Evolutionary conservation across 2,329 filamentous ascomycete species (phyloP).

Genomic region (Macrophomina pseudophaseolina): DNA sequence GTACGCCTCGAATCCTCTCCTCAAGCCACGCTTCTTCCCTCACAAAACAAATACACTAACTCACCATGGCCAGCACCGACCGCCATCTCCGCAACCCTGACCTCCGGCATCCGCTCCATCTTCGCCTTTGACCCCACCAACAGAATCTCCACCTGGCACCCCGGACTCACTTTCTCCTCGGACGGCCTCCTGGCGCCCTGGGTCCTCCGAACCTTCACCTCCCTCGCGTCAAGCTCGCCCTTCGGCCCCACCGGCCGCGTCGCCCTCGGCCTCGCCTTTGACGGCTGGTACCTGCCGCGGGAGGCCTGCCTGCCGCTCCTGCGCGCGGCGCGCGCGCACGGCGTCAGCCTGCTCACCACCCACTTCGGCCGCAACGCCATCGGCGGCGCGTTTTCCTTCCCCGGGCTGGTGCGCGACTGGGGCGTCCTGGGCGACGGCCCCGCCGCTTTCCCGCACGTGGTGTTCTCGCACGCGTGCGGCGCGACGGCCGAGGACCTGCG

Average conservation of each 20-base stretch:
- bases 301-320: constrained; percentile 48
- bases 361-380: constrained; percentile 38
- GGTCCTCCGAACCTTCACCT: constrained; percentile 44
- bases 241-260: constrained; percentile 38
- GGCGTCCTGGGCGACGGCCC: constrained; percentile 37
- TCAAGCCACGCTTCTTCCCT: constrained; percentile 14
- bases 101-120: constrained; percentile 54
- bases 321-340: constrained; percentile 40
- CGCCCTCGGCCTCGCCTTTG: constrained; percentile 51
- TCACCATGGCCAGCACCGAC: constrained; percentile 30
- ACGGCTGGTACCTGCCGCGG: constrained; percentile 48
- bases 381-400: constrained; percentile 26
- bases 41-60: constrained; percentile 15
- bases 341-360: constrained; percentile 50
- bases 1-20: constrained; percentile 28
- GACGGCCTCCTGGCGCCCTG: constrained; percentile 53
- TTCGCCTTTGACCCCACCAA: constrained; percentile 37
- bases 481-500: constrained; percentile 42
- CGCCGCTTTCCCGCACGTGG: constrained; percentile 31
- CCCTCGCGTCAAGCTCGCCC: constrained; percentile 35
- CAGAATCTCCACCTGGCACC: constrained; percentile 38
- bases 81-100: constrained; percentile 48
- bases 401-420: constrained; percentile 39
- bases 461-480: constrained; percentile 50
- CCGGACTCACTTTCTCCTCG: constrained; percentile 44